Conservation (phyloP, 192 early-diverging fungal genomes). For the Lunasporangiospora selenospora region DNA sequence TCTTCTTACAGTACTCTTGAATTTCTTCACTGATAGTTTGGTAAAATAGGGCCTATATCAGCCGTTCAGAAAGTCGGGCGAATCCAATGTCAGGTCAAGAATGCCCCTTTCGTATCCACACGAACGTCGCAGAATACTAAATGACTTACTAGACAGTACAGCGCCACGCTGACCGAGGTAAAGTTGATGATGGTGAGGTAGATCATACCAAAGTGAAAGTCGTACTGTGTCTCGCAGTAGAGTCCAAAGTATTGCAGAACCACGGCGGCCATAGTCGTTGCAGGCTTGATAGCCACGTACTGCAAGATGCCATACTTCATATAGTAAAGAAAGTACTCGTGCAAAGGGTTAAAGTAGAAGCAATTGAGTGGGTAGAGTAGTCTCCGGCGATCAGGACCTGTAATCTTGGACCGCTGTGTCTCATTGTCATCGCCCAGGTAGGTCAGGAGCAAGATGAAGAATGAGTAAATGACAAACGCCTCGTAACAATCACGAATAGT, state of each 20-base stretch:
- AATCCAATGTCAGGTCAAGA: no score
- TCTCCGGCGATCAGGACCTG: conserved; percentile 54
- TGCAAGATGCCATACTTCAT: conserved; percentile 75
- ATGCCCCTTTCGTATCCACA: no score
- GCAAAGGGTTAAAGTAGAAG: conserved; percentile 63
- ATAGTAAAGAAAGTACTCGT: conserved; percentile 58
- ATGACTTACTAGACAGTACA: conserved; percentile 69
- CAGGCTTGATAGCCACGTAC: conserved; percentile 68
- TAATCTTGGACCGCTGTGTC: conserved; percentile 55
- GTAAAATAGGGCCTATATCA: conserved; percentile 32
- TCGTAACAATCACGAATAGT: conserved; percentile 80
- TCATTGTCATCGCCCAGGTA: conserved; percentile 63
- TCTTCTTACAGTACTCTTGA: conserved; percentile 39
- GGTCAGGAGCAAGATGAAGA: conserved; percentile 74
- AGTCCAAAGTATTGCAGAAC: conserved; percentile 65
- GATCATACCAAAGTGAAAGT: conserved; percentile 68
- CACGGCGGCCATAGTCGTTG: conserved; percentile 64
- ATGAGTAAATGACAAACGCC: conserved; percentile 73
- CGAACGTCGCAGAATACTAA: no score
- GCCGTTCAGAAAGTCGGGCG: no score
- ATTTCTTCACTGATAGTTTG: conserved; percentile 39
- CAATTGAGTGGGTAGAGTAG: conserved; percentile 70
- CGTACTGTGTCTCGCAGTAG: conserved; percentile 68
- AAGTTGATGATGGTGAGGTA: conserved; percentile 70
- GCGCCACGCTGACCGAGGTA: conserved; percentile 65